These are phyloP conservation scores for Geranium brycei DNA, from an alignment of 345 rosid genomes.

Conservation along the genomic window DNA sequence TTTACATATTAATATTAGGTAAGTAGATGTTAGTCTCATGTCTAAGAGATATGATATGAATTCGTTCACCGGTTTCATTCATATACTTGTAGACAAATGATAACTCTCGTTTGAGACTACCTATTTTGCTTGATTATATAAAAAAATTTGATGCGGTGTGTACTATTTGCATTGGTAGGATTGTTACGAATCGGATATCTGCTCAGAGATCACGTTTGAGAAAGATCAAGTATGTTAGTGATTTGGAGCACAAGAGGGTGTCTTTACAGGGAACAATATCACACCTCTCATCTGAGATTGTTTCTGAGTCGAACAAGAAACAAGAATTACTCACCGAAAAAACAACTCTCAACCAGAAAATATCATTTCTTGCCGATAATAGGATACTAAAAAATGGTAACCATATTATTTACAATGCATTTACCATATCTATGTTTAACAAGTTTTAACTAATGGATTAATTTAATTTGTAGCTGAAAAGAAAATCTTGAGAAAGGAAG, in stretches of 20 bases:
- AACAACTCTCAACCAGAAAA: not conserved
- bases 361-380: not conserved
- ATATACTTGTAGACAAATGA: too few species aligned
- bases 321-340: not conserved
- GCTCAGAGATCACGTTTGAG: slow-evolving; percentile 20
- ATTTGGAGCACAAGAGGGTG: slow-evolving; percentile 16
- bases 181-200: slow-evolving; percentile 20
- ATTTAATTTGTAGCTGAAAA: not conserved
- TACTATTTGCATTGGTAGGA: slow-evolving; percentile 12
- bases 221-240: slow-evolving; percentile 9
- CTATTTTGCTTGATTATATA: not conserved
- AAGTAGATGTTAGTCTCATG: too few species aligned
- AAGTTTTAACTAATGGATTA: too few species aligned
- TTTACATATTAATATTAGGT: too few species aligned
- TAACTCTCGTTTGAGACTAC: not conserved
- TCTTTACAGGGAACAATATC: slow-evolving; percentile 5
- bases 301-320: not conserved
- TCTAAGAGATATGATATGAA: too few species aligned
- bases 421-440: too few species aligned
- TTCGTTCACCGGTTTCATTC: too few species aligned
- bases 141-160: not conserved
- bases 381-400: not conserved
- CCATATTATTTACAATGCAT: too few species aligned
- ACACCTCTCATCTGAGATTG: not conserved
- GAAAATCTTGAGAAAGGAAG: not conserved